Evolutionary conservation across 306 rosid species (phyloP).

Genomic region (Prunus armeniaca): DNA sequence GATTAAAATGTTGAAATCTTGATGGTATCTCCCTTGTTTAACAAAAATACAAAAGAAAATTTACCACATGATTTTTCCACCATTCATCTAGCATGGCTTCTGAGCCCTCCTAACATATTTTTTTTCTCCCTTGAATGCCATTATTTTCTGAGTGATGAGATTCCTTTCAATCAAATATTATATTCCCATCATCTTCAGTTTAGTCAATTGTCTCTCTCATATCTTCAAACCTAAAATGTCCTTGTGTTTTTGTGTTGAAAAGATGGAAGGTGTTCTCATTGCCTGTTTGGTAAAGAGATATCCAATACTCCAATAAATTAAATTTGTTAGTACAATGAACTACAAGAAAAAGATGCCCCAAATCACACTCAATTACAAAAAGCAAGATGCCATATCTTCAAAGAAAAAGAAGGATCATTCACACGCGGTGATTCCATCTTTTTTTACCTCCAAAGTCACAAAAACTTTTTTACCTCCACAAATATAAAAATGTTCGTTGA

Average conservation of each 20-base stretch:
- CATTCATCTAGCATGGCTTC: neutral
- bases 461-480: neutral
- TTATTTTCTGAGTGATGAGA: slow-evolving; percentile 7
- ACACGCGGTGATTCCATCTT: slow-evolving; percentile 9
- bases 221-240: slow-evolving; percentile 11
- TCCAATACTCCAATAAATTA: slow-evolving; percentile 41
- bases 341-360: slow-evolving; percentile 48
- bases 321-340: slow-evolving; percentile 39
- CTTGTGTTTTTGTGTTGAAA: slow-evolving; percentile 30
- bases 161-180: slow-evolving; percentile 16
- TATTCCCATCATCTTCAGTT: slow-evolving; percentile 26
- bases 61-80: neutral
- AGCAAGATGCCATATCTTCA: slow-evolving; percentile 58
- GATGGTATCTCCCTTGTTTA: no score
- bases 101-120: no score
- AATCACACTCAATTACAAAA: slow-evolving; percentile 38
- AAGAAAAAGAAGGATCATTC: slow-evolving; percentile 25
- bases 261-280: slow-evolving; percentile 38
- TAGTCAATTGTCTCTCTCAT: slow-evolving; percentile 23
- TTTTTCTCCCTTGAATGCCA: neutral
- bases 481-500: no score
- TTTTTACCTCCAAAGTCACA: slow-evolving; percentile 1
- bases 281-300: slow-evolving; percentile 59
- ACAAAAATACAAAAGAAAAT: neutral
- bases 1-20: no score